Percentiles rank a stretch among this genome's conserved stretches.
phyloP scores from a whole-genome alignment of 176 grass and related monocot genomes.

The Carex cristatella region DNA sequence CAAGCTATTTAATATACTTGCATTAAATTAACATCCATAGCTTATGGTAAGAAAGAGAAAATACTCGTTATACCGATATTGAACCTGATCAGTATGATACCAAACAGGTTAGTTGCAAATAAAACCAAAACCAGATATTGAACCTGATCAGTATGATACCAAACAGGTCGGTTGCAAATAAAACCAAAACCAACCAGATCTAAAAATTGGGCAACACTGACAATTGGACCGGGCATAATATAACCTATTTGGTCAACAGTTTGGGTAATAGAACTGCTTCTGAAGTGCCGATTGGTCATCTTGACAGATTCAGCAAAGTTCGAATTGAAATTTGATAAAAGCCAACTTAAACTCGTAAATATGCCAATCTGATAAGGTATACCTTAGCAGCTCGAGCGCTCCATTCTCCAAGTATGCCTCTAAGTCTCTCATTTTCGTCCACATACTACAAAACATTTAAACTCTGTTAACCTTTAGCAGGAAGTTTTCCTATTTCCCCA shows the following conservation, averaged over 20 bases:
- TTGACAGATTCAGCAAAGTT: not conserved
- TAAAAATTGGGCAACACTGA: not conserved
- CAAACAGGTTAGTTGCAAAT: not conserved
- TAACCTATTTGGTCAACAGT: not conserved
- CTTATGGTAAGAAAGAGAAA: not conserved
- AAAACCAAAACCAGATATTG: not conserved
- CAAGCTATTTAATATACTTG: conserved; percentile 47
- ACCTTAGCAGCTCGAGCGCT: conserved; percentile 96
- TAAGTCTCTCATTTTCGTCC: conserved; percentile 97
- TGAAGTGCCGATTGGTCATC: not conserved
- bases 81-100: not conserved
- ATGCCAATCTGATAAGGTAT: not conserved
- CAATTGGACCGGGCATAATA: not conserved
- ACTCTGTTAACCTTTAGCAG: not conserved
- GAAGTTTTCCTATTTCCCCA: not conserved
- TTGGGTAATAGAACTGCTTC: not conserved
- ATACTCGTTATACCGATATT: not conserved
- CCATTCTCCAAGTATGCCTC: conserved; percentile 98
- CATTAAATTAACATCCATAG: not conserved
- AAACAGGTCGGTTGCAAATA: not conserved
- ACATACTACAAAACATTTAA: conserved; percentile 49
- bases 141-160: not conserved
- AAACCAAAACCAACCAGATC: not conserved
- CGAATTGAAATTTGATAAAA: not conserved
- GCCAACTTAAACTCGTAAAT: not conserved